Base-by-base conservation (phyloP, 2,329 filamentous ascomycete species). In the Pyricularia grisea region DNA sequence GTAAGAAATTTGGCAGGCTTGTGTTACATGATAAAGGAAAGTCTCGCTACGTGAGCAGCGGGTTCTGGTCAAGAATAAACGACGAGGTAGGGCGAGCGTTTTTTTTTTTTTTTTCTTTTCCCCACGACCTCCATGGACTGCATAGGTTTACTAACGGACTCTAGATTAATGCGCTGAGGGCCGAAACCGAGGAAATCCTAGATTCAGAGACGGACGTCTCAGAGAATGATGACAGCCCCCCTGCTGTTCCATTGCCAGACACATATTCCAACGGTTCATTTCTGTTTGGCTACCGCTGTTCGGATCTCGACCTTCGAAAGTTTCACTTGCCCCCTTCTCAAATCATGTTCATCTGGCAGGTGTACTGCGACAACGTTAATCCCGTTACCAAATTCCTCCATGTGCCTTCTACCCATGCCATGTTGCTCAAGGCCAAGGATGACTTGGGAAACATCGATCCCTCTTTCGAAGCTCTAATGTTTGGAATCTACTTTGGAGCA, bases 61-160 rank as follows among this genome's bases (percentile, higher is more conserved):
- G 87, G 7, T 92, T 93, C 74, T 93, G 90, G 90, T 87, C 90
- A 25, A 91, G 87, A 71, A 82, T 94, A 67, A 91, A 89, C 70
- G 91, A 92, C 68, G 90, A 93, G 83, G 88, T 90, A 78, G n/a
- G 73, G 42, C 31, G 28, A 11, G 3, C 28, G 33, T 68, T 33
- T 33, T 33, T 11, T 33, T 33, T 33, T 36, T 6, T 36, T 6
- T 14, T 36, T 36, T 36, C 7, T 30, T 30, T 30, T 30, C 30
- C 3, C 9, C 14, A 23, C n/a, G 23, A 42, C 10, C 27, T 11
- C 28, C 27, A 73, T 67, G 71, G 23, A 66, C 33, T 28, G 30
- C 5, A 9, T 30, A 33, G 6, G 42, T 10, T 17, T 14, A 30
- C 25, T 60, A 25, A 23, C 42, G 12, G 12, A 28, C 12, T 14